phyloP scores from a whole-genome alignment of 176 grass and related monocot genomes.

The Rhynchospora pubera region DNA sequence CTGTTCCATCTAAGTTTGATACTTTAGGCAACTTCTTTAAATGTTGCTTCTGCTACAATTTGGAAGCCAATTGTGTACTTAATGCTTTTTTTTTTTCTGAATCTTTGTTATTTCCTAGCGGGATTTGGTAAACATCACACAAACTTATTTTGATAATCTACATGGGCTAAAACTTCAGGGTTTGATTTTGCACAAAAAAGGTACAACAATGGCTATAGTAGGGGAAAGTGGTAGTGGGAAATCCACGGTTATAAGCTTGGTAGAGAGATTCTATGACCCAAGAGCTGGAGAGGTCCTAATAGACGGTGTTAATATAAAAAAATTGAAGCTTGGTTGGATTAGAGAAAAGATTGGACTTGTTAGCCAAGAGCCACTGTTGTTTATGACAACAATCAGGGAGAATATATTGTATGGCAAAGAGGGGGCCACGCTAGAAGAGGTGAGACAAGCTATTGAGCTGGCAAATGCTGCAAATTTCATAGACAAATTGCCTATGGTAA shows the following conservation, averaged over 20 bases:
- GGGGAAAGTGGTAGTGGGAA: slow-evolving; percentile 93
- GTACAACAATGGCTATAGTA: slow-evolving; percentile 73
- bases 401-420: slow-evolving; percentile 90
- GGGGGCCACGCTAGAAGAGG: slow-evolving; percentile 64
- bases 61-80: too few species aligned
- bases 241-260: slow-evolving; percentile 74
- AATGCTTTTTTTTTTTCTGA: too few species aligned
- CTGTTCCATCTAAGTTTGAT: too few species aligned
- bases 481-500: slow-evolving; percentile 74
- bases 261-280: slow-evolving; percentile 83
- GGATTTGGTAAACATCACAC: too few species aligned
- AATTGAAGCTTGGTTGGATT: slow-evolving; percentile 56
- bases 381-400: slow-evolving; percentile 74
- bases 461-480: slow-evolving; percentile 89
- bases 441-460: slow-evolving; percentile 57
- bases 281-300: slow-evolving; percentile 71
- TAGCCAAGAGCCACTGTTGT: slow-evolving; percentile 85
- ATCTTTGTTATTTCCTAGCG: too few species aligned
- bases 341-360: slow-evolving; percentile 78
- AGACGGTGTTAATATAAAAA: slow-evolving; percentile 75
- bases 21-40: too few species aligned
- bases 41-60: too few species aligned
- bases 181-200: neutral
- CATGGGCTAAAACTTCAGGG: neutral
- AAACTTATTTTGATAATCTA: too few species aligned